Evolutionary conservation across 352 stramenopile species (phyloP).

Genomic region (Globisporangium parvum): DNA sequence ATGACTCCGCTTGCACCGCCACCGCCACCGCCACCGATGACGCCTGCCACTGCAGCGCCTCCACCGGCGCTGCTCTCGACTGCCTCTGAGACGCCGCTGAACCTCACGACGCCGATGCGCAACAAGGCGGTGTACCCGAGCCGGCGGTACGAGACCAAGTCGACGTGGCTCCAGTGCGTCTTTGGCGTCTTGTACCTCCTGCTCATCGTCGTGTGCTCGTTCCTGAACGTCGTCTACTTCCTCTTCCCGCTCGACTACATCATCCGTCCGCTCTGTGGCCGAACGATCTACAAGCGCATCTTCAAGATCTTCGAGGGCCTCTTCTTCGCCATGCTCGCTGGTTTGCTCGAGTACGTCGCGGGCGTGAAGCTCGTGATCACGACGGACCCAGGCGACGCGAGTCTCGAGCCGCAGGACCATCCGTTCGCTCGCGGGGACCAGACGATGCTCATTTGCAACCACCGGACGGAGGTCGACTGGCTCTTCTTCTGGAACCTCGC

Average conservation of each 20-base stretch:
- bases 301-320: slow-evolving; percentile 35
- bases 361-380: slow-evolving; percentile 62
- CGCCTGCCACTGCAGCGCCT: background rate
- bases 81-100: slow-evolving; percentile 11
- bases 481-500: slow-evolving; percentile 78
- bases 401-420: slow-evolving; percentile 18
- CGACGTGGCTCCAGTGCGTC: slow-evolving; percentile 35
- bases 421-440: slow-evolving; percentile 36
- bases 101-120: slow-evolving; percentile 13
- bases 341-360: slow-evolving; percentile 44
- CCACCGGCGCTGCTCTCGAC: slow-evolving; percentile 7
- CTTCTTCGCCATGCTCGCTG: slow-evolving; percentile 59
- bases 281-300: slow-evolving; percentile 20
- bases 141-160: slow-evolving; percentile 34
- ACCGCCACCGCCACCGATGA: slow-evolving; percentile 1
- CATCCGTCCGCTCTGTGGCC: slow-evolving; percentile 24
- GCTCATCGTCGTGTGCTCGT: slow-evolving; percentile 39
- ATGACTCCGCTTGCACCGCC: slow-evolving; percentile 1
- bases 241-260: slow-evolving; percentile 50
- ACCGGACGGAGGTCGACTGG: slow-evolving; percentile 80
- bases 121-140: slow-evolving; percentile 34
- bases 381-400: slow-evolving; percentile 25
- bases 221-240: slow-evolving; percentile 57
- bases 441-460: slow-evolving; percentile 66
- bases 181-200: slow-evolving; percentile 39